Base-by-base conservation (phyloP, 2,329 filamentous ascomycete species). In the Botryotinia calthae region DNA sequence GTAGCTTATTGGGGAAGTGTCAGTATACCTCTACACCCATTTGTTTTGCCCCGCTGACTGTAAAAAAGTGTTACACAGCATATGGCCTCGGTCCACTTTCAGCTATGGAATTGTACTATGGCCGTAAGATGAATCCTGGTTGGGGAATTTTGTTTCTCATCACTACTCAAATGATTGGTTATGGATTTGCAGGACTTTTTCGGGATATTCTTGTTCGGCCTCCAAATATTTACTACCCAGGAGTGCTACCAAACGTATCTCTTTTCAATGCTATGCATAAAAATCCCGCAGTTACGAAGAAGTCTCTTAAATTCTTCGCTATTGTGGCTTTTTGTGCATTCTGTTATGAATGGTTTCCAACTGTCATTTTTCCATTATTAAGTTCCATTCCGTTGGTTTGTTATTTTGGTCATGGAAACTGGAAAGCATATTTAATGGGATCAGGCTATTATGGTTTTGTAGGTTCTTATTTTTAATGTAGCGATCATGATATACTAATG, bases 31-130 rank as follows among this genome's bases (percentile, higher is more conserved):
- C 69, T 85, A 90, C 79, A 84, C 0, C 82, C 82, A 64, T 75
- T 82, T 76, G 93, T 93, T 76, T 90, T 90, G 86, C 4, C 93
- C 93, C 77, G 90, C 91, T 2, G 93, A 91, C 2, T 14, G 7
- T 7, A 31, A 9, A n/a, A 54, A n/a, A 78, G 77, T 80, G 77
- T 72, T 79, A 79, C 65, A 78, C 78, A 0, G 76, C 76, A 16
- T 80, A 79, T 31, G 80, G 80, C 40, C 77, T 81, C 31, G 91
- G 93, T 76, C 90, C 93, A 59, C 87, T 94, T 64, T 84, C 92
- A 4, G 91, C 90, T 0, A 91, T 93, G 81, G 82, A 88, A 34
- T 0, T 87, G 83, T 69, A 86, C 84, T 40, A 79, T 86, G 72
- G 83, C 82, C 14, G 85, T 85, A 3, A 73, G 86, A 46, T 84